Percentiles rank a stretch among this genome's conserved stretches.
These are phyloP conservation scores for Russula earlei DNA, from an alignment of 768 basidiomycete species.

Conservation along the genomic window DNA sequence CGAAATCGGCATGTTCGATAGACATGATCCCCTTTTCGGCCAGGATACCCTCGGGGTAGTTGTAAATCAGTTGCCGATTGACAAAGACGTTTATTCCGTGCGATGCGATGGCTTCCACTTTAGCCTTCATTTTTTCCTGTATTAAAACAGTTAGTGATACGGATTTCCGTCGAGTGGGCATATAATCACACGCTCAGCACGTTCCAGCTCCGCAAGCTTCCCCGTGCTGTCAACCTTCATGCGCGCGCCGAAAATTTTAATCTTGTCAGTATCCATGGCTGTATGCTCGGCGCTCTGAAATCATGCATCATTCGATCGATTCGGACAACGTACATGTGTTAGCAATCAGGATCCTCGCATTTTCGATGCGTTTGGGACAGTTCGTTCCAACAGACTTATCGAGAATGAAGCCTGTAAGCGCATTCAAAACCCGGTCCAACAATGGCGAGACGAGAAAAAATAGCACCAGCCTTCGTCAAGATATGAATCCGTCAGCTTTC, in stretches of 20 bases:
- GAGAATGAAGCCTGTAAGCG: conserved; percentile 76
- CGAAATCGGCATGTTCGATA: conserved; percentile 98
- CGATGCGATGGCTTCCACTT: conserved; percentile 87
- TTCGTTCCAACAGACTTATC: conserved; percentile 93
- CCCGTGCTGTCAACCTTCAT: conserved; percentile 94
- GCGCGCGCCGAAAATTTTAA: conserved; percentile 96
- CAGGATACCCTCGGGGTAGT: conserved; percentile 95
- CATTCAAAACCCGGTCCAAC: neutral
- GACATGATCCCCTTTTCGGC: conserved; percentile 91
- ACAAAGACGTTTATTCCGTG: conserved; percentile 97
- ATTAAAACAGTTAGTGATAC: neutral
- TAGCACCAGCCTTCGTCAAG: conserved; percentile 74
- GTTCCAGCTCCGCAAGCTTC: conserved; percentile 95
- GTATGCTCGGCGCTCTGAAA: conserved; percentile 3
- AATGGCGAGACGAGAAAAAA: neutral
- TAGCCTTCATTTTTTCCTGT: conserved; percentile 99
- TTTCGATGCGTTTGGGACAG: conserved; percentile 90
- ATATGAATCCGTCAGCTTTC: conserved; percentile 96
- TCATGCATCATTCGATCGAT: neutral
- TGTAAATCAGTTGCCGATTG: conserved; percentile 97
- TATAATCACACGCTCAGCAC: conserved; percentile 71
- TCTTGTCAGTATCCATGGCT: conserved; percentile 99
- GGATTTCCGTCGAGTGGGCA: neutral
- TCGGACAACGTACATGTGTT: conserved; percentile 73
- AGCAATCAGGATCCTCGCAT: conserved; percentile 91